Base-by-base conservation (phyloP, 2,329 filamentous ascomycete species). In the Arthrocladium fulminans region DNA sequence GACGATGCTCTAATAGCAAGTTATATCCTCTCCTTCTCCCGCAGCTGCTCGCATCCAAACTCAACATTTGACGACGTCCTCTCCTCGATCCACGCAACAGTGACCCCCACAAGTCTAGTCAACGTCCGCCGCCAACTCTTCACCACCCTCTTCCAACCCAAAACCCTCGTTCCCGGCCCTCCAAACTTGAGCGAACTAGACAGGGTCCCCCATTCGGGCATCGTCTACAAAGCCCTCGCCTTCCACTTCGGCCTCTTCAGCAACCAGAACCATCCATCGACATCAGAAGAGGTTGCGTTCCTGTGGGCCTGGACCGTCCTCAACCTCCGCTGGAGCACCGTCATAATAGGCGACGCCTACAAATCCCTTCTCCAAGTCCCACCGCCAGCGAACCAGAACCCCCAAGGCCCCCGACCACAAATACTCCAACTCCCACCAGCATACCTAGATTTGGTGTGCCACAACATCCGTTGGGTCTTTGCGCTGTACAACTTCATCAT, bases 401-500 rank as follows among this genome's bases (percentile, higher is more conserved):
- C 17, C 10, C 25, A 19, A 44, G 9, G 4, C 17, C 13, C 32
- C 19, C 44, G 35, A 2, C 32, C 17, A 17, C 20, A 13, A 22
- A 15, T 19, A 9, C 24, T 38, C 10, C 12, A 38, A 22, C 24
- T 32, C 12, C 25, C 45, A 13, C 15, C 49, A 80, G 86, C 90
- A 61, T 79, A 87, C 10, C 77, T 90, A 2, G 78, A 81, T 34
- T 78, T 82, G 38, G 70, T 94, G 9, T 76, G 82, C 3, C 86
- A 86, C 19, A 84, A 88, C 47, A 79, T 84, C 3, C 82, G 78
- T 60, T 96, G 89, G 89, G 79, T 79, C 0, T 72, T 88, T 29
- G 83, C 90, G 53, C 70, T 81, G 45, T 71, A 75, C 51, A 67
- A 73, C 17, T 80, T 73, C 59, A 65, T 80, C 23, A 60, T 80